Evolutionary conservation across 2,329 filamentous ascomycete species (phyloP), one percentile per base, ranked within the genome.

Genomic region (Alternaria triticimaculans): DNA sequence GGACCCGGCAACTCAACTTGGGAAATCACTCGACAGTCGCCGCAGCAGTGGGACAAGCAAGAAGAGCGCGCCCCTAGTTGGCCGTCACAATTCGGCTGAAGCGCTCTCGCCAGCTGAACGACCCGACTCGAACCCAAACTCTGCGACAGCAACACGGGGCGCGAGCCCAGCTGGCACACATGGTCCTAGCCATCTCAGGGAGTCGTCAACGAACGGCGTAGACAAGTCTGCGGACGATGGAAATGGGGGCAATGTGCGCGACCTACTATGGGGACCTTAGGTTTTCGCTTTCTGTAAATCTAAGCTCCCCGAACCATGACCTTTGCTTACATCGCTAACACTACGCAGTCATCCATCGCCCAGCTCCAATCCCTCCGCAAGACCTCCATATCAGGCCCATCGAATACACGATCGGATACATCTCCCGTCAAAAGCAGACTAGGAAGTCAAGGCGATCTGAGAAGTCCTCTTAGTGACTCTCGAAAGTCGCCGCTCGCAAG

Each of bases 1-100:
- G 67, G 82, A 85, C 60, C 85, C 84, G 28, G 83, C 81, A 61
- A 85, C 84, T 70, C 83, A 83, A 54, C 81, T 87, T 14, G 94
- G 90, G 63, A 96, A 93, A 82, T 97, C 93, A 78, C 87, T 98
- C 25, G 94, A 97, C 78, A 97, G 92, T 80, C 89, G 95, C 56
- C 90, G 95, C 46, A 97, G 93, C 77, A 97, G 94, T 80, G 92
- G 91, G 14, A 91, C 87, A 58, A 96, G 92, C 62, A 94, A 92
- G 80, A 94, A 93, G 77, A 90, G 91, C 37, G 79, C 89, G 10
- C 88, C 80, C 11, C 57, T 73, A 6, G 66, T 72, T 11, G 74
- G 72, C 7, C 65, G 59, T 37, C 72, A 73, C 37, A 71, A 69
- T 14, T 77, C 74, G n/a, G 69, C 67, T 8, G 76, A 78, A 53